Base-by-base conservation (phyloP, 2,329 filamentous ascomycete genomes). In the Colletotrichum sp. region DNA sequence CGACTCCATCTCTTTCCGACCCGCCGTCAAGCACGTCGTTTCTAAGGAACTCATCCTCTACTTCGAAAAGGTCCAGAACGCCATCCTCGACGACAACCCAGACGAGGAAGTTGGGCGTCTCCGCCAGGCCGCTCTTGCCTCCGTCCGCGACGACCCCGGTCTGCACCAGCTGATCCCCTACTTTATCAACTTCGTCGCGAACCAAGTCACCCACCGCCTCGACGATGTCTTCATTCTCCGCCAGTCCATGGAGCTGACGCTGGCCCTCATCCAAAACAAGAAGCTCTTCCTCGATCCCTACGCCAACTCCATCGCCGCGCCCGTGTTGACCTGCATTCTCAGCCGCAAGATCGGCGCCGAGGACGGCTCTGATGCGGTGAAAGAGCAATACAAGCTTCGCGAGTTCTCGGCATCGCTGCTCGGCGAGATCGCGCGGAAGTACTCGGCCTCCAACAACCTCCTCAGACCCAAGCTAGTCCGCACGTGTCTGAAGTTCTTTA, bases 31-130 rank as follows among this genome's bases (percentile, higher is more conserved):
- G 86, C 97, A 99, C 83, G 94, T 98, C 65, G 91, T 99, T 60
- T 98, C 95, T 78, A 98, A 98, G 85, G 97, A 99, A 86, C 92
- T 99, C 26, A 96, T 98, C 78, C 92, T 99, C 39, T 98, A 98
- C 87, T 99, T 99, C 82, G 96, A 98, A 83, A 98, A 98, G 85
- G 95, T 99, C 75, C 96, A 96, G 83, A 91, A 91, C 67, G 96
- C 97, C 13, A 91, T 99, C 63, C 90, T 98, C 75, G 95, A 99
- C 84, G 95, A 98, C 79, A 93, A 93, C 68, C 95, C 95, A 16
- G 96, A 98, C 78, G 94, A 98, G 78, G 92, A 93, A 79, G 91
- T 92, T 60, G 87, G 90, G 26, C 87, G 90, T 21, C 93, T 98
- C 82, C 94, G 96, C 69, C 92, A 94, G 66, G 96, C 97, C 1